Base-by-base conservation (phyloP, 192 early-diverging fungal genomes). In the Thamnidium elegans region DNA sequence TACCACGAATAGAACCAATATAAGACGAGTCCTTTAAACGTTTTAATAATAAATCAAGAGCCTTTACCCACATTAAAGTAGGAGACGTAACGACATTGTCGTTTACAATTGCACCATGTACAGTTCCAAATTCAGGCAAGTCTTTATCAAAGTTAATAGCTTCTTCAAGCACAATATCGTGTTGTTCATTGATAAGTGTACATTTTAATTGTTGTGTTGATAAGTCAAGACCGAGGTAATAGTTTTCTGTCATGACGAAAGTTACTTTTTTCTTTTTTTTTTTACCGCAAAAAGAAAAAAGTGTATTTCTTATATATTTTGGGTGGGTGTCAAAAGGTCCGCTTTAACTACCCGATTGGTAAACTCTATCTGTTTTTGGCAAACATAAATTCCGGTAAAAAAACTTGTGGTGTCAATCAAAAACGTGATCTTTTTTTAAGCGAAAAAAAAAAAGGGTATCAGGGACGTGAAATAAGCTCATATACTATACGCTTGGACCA, bases 191-290 rank as follows among this genome's bases (percentile, higher is more conserved):
- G 11, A 92, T 75, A 3, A 83, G 71, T 36, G 85, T 72, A 43
- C 78, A 78, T 74, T 92, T 92, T 36, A 92, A 78, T 68, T 90
- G 88, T 69, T 91, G 89, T 0, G 91, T 92, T 50, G 86, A 88
- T 44, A 91, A 73, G 54, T 92, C 91, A 15, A 92, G 65, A 7
- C 91, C 91, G 1, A 89, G 76, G 55, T 79, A 90, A 42, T 65
- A 72, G 50, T 58, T 54, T 39, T 39, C 36, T 39, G 36, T 6
- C 36, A 39, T 39, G 5, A 9, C 7, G 5, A 39, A 39, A 39
- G 36, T 39, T 26, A 26, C 26, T 26, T 26, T 26, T 26, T 26
- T 26, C 3, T 39, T 39, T 9, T 26, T 26, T 26, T 39, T 39
- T 9, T 39, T 9, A 39, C 5, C 7, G 36, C 1, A 39, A 39